Percentiles rank a stretch among this genome's conserved stretches.
Conservation (phyloP, 1,284 basidiomycete genomes). For the Cutaneotrichosporon sp. region DNA sequence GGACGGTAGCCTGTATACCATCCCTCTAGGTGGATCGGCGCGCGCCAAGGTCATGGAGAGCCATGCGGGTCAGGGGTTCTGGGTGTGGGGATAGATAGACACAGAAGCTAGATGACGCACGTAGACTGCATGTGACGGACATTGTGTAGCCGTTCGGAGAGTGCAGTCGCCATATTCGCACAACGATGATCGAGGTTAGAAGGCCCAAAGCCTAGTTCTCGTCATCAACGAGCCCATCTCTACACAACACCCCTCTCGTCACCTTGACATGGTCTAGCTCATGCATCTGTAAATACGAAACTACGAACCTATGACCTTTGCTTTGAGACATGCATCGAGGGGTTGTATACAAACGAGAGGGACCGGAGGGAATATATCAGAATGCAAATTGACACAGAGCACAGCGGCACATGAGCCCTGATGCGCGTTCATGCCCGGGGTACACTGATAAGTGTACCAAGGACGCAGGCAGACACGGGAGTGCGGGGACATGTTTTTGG, state of each 20-base stretch:
- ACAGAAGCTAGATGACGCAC: neutral
- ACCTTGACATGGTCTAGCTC: neutral
- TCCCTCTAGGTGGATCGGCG: constrained; percentile 60
- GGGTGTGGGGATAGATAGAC: constrained; percentile 26
- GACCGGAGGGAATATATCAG: constrained; percentile 6
- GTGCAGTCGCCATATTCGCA: neutral
- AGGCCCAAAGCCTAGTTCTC: neutral
- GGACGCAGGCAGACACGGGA: neutral
- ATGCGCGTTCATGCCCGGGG: neutral
- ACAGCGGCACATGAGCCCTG: neutral
- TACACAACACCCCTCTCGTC: neutral
- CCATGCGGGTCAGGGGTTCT: constrained; percentile 25
- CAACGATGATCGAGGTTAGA: no score
- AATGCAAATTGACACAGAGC: constrained; percentile 8
- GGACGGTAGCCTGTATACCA: constrained; percentile 66
- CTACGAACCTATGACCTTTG: constrained; percentile 7
- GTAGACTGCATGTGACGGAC: neutral
- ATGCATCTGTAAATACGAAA: constrained; percentile 8
- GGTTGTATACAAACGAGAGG: constrained; percentile 14
- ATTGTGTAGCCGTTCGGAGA: neutral
- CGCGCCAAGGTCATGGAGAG: constrained; percentile 24
- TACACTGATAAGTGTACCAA: neutral
- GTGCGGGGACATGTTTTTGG: constrained; percentile 1
- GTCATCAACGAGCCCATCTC: neutral
- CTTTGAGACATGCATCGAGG: constrained; percentile 9